Evolutionary conservation across 2,329 filamentous ascomycete genomes (phyloP), one percentile per base, ranked within the genome.

Genomic region (Anisogramma anomala): DNA sequence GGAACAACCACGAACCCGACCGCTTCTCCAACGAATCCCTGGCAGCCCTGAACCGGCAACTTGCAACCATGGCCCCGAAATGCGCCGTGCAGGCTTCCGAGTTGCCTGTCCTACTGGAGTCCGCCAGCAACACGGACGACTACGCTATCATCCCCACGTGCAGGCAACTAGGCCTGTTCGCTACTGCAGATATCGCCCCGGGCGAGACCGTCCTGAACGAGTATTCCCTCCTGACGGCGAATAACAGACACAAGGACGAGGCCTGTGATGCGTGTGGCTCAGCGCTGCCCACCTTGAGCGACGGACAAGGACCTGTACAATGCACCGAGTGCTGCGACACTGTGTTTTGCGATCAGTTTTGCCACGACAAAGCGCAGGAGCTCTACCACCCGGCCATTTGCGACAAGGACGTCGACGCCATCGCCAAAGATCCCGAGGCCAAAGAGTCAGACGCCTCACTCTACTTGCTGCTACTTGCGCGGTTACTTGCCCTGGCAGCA

Each of bases 241-340:
- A 89, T 52, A 91, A 91, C 56, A 79, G 86, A 22, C 72, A 91
- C 10, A 86, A 93, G 56, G 87, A 94, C 48, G 71, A 82, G 4
- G 72, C 89, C 22, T 96, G 89, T 60, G 89, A 96, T 59, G 87
- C 87, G 11, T 96, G 89, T 59, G 86, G 86, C 52, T 70, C 73
- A 6, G 74, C 77, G 18, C 70, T 93, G 5, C 84, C 83, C 1
- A 69, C 71, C 0, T 63, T 84, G 19, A 64, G 63, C 20, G 58
- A 59, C 36, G 59, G 71, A 7, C 65, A 54, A 36, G 61, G 55
- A 41, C 71, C 67, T 13, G 66, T 78, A 27, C 68, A 60, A 49
- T 82, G 78, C 49, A 63, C 68, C 4, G 72, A 77, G 26, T 82
- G 78, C 55, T 65, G 71, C 46, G 78, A 82, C 46, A 79, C 74